Percentiles rank a stretch among this genome's conserved stretches.
Evolutionary conservation across 2,329 filamentous ascomycete species (phyloP).

Genomic region (Aspergillus brasiliensis): DNA sequence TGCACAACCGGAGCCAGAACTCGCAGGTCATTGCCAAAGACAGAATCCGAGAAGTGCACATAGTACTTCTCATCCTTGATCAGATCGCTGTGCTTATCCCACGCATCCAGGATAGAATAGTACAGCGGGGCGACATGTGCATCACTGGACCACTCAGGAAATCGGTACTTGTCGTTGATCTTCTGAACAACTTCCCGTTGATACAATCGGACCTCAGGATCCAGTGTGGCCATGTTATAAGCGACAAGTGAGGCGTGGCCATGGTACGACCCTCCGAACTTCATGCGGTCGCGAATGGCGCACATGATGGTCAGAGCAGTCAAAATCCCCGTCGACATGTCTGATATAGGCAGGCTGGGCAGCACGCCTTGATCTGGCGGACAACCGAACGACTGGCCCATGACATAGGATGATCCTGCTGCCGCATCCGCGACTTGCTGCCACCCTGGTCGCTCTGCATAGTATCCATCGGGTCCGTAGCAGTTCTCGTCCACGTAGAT

Average conservation of each 20-base stretch:
- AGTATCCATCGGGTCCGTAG: slow-evolving; percentile 53
- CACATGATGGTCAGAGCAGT: slow-evolving; percentile 8
- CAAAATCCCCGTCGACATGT: slow-evolving; percentile 26
- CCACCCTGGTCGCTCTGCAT: slow-evolving; percentile 52
- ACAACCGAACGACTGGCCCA: slow-evolving; percentile 36
- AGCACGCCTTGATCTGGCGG: slow-evolving; percentile 21
- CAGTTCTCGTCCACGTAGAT: slow-evolving; percentile 56
- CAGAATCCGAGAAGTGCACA: slow-evolving; percentile 12
- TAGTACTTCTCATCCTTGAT: slow-evolving; percentile 13
- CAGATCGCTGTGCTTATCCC: slow-evolving; percentile 12
- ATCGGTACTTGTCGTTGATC: slow-evolving; percentile 9
- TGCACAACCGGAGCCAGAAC: slow-evolving; percentile 12
- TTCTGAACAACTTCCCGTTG: slow-evolving; percentile 9
- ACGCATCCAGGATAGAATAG: slow-evolving; percentile 4
- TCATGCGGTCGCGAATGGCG: slow-evolving; percentile 1
- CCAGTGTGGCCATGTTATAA: background rate
- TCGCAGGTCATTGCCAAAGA: slow-evolving; percentile 11
- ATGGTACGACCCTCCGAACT: slow-evolving; percentile 11
- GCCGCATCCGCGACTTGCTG: slow-evolving; percentile 54
- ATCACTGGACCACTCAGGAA: slow-evolving; percentile 3
- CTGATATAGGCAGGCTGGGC: slow-evolving; percentile 24
- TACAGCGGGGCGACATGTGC: slow-evolving; percentile 5
- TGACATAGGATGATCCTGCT: slow-evolving; percentile 41
- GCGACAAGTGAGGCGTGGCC: background rate
- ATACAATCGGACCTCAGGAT: background rate